Conservation (phyloP, 148 eudicot species). For the Cornus kousa region DNA sequence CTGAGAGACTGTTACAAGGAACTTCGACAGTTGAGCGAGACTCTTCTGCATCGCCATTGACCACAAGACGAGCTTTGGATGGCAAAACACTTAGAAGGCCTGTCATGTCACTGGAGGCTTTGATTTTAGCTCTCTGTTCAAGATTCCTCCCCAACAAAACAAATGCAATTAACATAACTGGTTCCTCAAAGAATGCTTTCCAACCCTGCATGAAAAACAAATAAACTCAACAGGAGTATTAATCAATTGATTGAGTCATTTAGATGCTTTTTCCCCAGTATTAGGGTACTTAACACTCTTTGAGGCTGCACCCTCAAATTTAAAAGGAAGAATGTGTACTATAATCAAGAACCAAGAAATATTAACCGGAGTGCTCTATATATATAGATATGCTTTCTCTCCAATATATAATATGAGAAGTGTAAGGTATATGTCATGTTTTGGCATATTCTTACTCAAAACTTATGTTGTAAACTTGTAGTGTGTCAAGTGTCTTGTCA, state of each 20-base stretch:
- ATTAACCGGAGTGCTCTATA: background rate
- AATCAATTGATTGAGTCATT: slow-evolving; percentile 10
- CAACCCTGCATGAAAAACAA: slow-evolving; percentile 64
- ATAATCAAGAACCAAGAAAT: background rate
- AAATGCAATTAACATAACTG: slow-evolving; percentile 96
- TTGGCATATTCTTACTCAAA: too few species aligned
- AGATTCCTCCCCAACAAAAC: slow-evolving; percentile 96
- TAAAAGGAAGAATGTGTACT: background rate
- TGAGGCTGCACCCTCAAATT: background rate
- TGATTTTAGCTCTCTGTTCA: slow-evolving; percentile 96
- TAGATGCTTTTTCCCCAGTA: background rate
- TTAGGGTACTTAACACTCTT: background rate
- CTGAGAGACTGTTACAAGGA: slow-evolving; percentile 76
- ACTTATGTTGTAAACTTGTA: too few species aligned
- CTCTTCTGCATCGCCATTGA: slow-evolving; percentile 51
- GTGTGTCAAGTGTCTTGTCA: too few species aligned
- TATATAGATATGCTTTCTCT: too few species aligned
- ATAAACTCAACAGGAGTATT: slow-evolving; percentile 7
- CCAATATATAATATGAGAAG: too few species aligned
- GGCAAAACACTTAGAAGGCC: slow-evolving; percentile 83
- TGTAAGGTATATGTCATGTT: too few species aligned
- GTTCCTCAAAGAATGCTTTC: slow-evolving; percentile 92
- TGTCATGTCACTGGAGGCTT: slow-evolving; percentile 96
- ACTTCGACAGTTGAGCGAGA: slow-evolving; percentile 74
- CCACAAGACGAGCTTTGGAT: slow-evolving; percentile 90